Base-by-base conservation (phyloP, 768 basidiomycete species). In the Termitomyces sp. region DNA sequence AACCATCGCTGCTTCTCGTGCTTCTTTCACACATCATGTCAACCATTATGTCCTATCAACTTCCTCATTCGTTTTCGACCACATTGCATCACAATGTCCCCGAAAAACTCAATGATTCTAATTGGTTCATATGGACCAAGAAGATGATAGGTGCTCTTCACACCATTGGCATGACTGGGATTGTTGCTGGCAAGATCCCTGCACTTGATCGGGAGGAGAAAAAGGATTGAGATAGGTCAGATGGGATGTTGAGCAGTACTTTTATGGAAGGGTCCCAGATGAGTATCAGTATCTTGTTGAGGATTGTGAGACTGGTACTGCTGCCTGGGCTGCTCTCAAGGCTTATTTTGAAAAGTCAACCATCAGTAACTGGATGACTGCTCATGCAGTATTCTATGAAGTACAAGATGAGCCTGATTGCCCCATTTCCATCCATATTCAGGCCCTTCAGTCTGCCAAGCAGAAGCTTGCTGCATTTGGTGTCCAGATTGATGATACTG, bases 281-380 rank as follows among this genome's bases (percentile, higher is more conserved):
- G 47, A 48, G 45, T 49, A 48, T 21, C 32, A 47, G 5, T 28
- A 61, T 40, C 50, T 63, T 39, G 27, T 63, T 6, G 50, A 57
- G 25, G 63, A 57, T 47, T 28, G 42, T 28, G 48, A 51, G 19
- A 54, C 52, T 17, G 59, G 48, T 3, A 45, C 35, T 9, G 46
- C 34, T 37, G 55, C 59, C 23, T 61, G 57, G 56, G 35, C 17
- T 8, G 52, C 47, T 23, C 57, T 62, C 6, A 52, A 59, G 48
- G 48, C n/a, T 25, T 53, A 63, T 35, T 64, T 62, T 39, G 34
- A 59, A 48, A 30, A 46, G 3, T 56, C 54, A 11, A 57, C 63
- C 25, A 40, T 63, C 5, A 52, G 44, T 11, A 14, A 54, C 51
- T 30, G 54, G n/a, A 61, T 63, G n/a, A 16, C 16, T n/a, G 59